A percentile compares a stretch with the other conserved stretches of the same genome.
Evolutionary conservation across 495 filamentous ascomycete genomes (phyloP).

Genomic region (Penicillium nucicola): DNA sequence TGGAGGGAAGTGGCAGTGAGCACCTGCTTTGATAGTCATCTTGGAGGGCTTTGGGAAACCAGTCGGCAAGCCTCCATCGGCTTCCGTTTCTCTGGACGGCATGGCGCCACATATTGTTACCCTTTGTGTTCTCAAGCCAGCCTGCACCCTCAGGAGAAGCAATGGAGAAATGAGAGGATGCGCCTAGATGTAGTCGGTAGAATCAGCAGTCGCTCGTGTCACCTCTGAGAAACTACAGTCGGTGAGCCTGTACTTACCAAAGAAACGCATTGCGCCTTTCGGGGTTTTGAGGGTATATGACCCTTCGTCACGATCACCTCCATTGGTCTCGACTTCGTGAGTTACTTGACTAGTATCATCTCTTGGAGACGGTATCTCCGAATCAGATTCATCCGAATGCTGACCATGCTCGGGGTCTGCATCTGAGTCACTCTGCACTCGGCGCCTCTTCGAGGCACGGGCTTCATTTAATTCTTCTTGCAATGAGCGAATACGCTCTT

Average conservation of each 20-base stretch:
- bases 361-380: neutral
- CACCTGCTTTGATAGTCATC: constrained; percentile 5
- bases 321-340: neutral
- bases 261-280: constrained; percentile 14
- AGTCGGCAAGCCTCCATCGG: constrained; percentile 9
- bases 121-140: neutral
- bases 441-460: neutral
- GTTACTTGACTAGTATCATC: neutral
- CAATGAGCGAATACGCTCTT: neutral
- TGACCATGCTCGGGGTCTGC: neutral
- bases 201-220: neutral
- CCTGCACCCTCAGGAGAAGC: neutral
- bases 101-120: neutral
- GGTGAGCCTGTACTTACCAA: constrained; percentile 5
- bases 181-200: constrained; percentile 1
- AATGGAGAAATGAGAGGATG: constrained; percentile 10
- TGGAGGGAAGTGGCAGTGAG: constrained; percentile 11
- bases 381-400: neutral
- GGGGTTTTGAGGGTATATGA: constrained; percentile 7
- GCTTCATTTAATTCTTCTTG: constrained; percentile 5
- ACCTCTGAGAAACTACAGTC: neutral
- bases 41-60: constrained; percentile 13
- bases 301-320: neutral
- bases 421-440: neutral
- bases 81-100: neutral